Base-by-base conservation (phyloP, 192 early-diverging fungal genomes). In the Backusella circina region DNA sequence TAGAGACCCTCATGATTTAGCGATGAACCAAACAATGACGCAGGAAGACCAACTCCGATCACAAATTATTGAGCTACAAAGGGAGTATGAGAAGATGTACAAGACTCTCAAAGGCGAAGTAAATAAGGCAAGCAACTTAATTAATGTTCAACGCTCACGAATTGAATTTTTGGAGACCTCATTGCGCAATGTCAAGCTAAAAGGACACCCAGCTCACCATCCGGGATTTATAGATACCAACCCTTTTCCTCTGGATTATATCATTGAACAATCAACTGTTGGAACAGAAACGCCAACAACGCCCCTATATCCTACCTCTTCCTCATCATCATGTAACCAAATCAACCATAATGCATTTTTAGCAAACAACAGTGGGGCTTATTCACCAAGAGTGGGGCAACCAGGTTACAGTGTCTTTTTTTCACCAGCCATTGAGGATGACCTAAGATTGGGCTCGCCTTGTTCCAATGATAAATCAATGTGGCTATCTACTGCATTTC, bases 1-100 rank as follows among this genome's bases (percentile, higher is more conserved):
- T 21, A 31, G 35, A 16, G 26, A 70, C 28, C 69, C 69, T 37
- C 69, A 70, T 70, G 69, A 70, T 70, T 70, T 70, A 70, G 15
- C 39, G 38, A 44, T 70, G 69, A 28, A 47, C 35, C 69, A 70
- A 41, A 47, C 69, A 70, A 41, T 70, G 23, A 41, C 39, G 69
- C 69, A 70, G 39, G 69, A 70, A 70, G 39, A 70, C 3, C 39
- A 70, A 70, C 69, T 70, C 69, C 69, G 69, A 16, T 70, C 69
- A 7, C 28, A 70, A 23, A 47, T 70, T 13, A 26, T 47, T 47
- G 38, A 70, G 15, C 28, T 70, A 15, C 69, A 39, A 70, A 41
- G 41, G 39, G 69, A 41, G 12, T 70, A 70, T 70, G 13, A 32
- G 30, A 70, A 41, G 37, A 70, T 70, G 69, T 70, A 21, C 26